Base-by-base conservation (phyloP, 192 early-diverging fungal species). In the Geranomyces michiganensis region DNA sequence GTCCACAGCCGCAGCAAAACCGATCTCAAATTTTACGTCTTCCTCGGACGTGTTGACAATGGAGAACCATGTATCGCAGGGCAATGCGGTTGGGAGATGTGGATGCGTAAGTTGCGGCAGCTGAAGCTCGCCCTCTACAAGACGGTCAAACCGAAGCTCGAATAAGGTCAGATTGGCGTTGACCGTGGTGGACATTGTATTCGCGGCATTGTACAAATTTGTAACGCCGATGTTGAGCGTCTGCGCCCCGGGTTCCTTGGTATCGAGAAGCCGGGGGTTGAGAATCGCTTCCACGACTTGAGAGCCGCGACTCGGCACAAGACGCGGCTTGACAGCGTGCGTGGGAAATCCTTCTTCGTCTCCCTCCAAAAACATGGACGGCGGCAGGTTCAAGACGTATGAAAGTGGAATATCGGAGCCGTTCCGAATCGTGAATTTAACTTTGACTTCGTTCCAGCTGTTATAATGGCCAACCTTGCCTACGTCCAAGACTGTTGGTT, bases 21-120 rank as follows among this genome's bases (percentile, higher is more conserved):
- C 91, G 63, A 92, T 85, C 71, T 92, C 90, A 75, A 95, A 92
- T 15, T 88, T 83, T 24, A 88, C 82, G 56, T 95, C 93, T n/a
- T 90, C 84, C 31, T 89, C 88, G 9, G 88, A 82, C 31, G 83
- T 85, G 74, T 93, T 95, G 19, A 80, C 71, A 47, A 95, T 89
- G 17, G 85, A 82, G 78, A 94, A 95, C 92, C 92, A 95, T 17
- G 84, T 84, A 71, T 95, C 92, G 61, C 90, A 91, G 0, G 88
- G 82, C n/a, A 84, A 70, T 5, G 56, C 53, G 24, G 88, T 83
- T 0, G 78, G 74, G 1, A 77, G 45, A 24, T 79, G 67, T 10
- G 93, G 93, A 73, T 94, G 87, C 26, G 77, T 77, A n/a, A 95
- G 66, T 8, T 85, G 75, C 7, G 93, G 93, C 12, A 95, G 62